Base-by-base conservation (phyloP, 2,329 filamentous ascomycete genomes). In the Talaromyces sp. region DNA sequence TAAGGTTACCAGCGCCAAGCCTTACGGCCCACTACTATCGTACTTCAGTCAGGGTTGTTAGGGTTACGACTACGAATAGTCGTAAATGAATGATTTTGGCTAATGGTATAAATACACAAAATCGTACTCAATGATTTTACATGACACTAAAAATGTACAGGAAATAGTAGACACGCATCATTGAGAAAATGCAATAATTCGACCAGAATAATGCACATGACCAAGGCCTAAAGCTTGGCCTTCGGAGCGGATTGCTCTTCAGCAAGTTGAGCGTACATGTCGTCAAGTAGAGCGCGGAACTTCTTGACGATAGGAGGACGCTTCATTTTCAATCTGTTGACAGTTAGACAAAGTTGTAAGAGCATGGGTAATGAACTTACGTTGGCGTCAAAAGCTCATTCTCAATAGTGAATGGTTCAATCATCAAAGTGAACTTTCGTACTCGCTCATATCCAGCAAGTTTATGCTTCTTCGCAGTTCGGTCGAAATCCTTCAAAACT, bases 401-500 rank as follows among this genome's bases (percentile, higher is more conserved):
- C 60, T 97, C 93, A 69, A 98, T 88, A 0, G 88, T 91, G 73
- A 99, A 98, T 1, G 95, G 95, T 66, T 99, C 95, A 14, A 97
- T 71, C 72, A 90, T 89, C 70, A 99, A 80, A 68, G 89, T 79
- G 64, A 90, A 84, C 70, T 89, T 90, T 75, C 85, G 87, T 56
- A 98, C 89, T 69, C 87, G 87, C 84, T 99, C 95, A 72, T 91
- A 98, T 70, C 89, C 91, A 75, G 96, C 95, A 78, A 99, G 93
- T 81, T 95, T 96, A 78, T 91, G 87, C 80, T 89, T 89, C 81
- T 86, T 90, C 50, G 87, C 92, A 66, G 96, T 90, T 63, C 84
- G 85, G 66, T 95, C 90, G 39, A 99, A 81, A 69, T 95, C 87
- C 76, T 89, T 90, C 69, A 96, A 75, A 64, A 96, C 89, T 2